Evolutionary conservation across 2,329 filamentous ascomycete genomes (phyloP), one percentile per base, ranked within the genome.

Genomic region (Penicillium sp.): DNA sequence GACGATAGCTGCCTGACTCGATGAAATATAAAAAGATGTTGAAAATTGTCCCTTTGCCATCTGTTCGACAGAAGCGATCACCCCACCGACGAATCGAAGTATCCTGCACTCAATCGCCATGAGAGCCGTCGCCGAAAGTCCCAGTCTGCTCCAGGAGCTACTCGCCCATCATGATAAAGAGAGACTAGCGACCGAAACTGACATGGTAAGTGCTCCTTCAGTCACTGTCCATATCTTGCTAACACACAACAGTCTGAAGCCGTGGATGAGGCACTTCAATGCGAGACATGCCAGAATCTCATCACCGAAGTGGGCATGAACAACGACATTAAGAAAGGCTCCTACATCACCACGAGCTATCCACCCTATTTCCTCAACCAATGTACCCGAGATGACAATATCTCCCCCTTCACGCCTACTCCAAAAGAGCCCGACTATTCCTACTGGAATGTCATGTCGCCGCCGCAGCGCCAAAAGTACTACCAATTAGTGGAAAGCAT

Each of bases 211-310:
- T 22, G 18, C 5, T 22, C 18, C 5, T 5, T 9, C 5, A 15
- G 20, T 3, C 6, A 23, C n/a, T 13, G 7, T 3, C 11, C 20
- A 18, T 14, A 22, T 18, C 13, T 20, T 8, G 6, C 7, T 22
- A 17, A n/a, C 26, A 12, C 3, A 7, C 9, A 1, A 26, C 16
- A 50, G 45, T 29, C 41, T 10, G 25, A 41, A 26, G 43, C 53
- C 13, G 42, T 58, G 16, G 35, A 48, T 25, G 54, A 59, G 45
- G 56, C 55, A 20, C 44, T 60, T 2, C 22, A 39, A 27, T 60
- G 57, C 35, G 51, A 41, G 12, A 44, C 43, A 10, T 60, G 56
- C 42, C 5, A 27, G 28, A 4, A 32, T 53, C 28, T 28, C 39
- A 8, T 50, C 12, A 47, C 48, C 11, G 36, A 48, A 13, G 18